A percentile compares a stretch with the other conserved stretches of the same genome.
Conservation (phyloP, 257 asterid species). For the Jaltomata sinuosa region DNA sequence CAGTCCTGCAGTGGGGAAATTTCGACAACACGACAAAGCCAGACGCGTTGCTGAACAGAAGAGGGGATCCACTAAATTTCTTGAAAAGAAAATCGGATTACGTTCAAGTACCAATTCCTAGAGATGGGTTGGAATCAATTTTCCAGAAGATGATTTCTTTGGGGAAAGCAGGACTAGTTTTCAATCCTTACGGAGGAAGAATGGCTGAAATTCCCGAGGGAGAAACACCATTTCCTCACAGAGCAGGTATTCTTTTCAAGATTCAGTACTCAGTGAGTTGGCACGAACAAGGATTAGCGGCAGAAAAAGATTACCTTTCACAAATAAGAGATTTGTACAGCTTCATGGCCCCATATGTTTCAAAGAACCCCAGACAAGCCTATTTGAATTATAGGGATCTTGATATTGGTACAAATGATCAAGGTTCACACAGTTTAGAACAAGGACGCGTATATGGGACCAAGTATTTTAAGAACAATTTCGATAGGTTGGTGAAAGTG, state of each 20-base stretch:
- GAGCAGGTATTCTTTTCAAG: conserved; percentile 27
- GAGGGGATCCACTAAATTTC: not conserved
- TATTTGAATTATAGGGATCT: conserved; percentile 38
- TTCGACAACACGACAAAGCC: conserved; percentile 4
- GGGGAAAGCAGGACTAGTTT: conserved; percentile 13
- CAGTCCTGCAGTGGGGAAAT: conserved; percentile 25
- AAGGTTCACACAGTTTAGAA: not conserved
- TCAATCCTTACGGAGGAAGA: conserved; percentile 34
- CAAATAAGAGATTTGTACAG: not conserved
- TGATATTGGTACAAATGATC: conserved; percentile 25
- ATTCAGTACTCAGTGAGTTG: conserved; percentile 25
- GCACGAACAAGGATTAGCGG: conserved; percentile 15
- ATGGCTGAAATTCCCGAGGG: conserved; percentile 13
- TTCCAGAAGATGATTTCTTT: conserved; percentile 8
- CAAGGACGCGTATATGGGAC: conserved; percentile 27
- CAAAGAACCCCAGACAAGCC: conserved; percentile 31
- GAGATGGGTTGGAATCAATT: conserved; percentile 6
- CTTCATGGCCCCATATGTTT: conserved; percentile 33
- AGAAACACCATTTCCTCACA: conserved; percentile 32
- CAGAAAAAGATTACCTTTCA: not conserved
- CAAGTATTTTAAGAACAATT: conserved; percentile 35
- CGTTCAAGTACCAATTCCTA: conserved; percentile 12
- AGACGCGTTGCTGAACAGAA: conserved; percentile 7
- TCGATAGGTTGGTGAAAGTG: conserved; percentile 27
- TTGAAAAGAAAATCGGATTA: conserved; percentile 33